Evolutionary conservation across 2,329 filamentous ascomycete species (phyloP), one percentile per base, ranked within the genome.

Genomic region (Lecanosticta acicola): DNA sequence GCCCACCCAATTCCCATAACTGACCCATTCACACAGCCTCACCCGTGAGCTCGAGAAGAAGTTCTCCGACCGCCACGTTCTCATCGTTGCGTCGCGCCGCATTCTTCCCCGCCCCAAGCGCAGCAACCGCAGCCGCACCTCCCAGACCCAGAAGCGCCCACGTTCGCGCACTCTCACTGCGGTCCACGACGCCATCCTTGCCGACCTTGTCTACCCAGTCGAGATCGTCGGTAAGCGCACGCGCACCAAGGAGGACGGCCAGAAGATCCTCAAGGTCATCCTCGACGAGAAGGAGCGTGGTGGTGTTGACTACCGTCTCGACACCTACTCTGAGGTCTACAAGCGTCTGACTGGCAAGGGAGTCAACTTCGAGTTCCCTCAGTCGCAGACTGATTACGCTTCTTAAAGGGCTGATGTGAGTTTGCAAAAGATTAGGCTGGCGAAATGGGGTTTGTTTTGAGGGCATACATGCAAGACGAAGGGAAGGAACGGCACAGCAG

Each of bases 11-110:
- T n/a, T n/a, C n/a, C n/a, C n/a, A n/a, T n/a, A n/a, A n/a, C 52
- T 56, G 37, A 57, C 11, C 34, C 39, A 8, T 9, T 21, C 9
- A 11, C 4, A 21, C 56, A 97, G 91, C 72, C 84, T 98, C 71
- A 98, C 93, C 76, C 93, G 93, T 78, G 93, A 98, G 83, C 90
- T 98, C 71, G 93, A 98, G 86, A 98, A 98, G 89, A 98, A 98
- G 81, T 98, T 98, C 88, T 97, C 93, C 60, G 93, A 98, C 83
- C 93, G 93, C 77, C 93, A 98, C 77, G 93, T 98, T 74, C 81
- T 98, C 74, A 89, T 98, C 83, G 85, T 98, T 67, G 93, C 93
- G 66, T 94, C 91, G 70, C 93, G 93, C 82, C 93, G 93, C 76
- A 98, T 98, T 69, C 83, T 98, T 56, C 91, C 93, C 73, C 89